Conservation (phyloP, 169 alveolate genomes). For the Sarcocystis neurona region DNA sequence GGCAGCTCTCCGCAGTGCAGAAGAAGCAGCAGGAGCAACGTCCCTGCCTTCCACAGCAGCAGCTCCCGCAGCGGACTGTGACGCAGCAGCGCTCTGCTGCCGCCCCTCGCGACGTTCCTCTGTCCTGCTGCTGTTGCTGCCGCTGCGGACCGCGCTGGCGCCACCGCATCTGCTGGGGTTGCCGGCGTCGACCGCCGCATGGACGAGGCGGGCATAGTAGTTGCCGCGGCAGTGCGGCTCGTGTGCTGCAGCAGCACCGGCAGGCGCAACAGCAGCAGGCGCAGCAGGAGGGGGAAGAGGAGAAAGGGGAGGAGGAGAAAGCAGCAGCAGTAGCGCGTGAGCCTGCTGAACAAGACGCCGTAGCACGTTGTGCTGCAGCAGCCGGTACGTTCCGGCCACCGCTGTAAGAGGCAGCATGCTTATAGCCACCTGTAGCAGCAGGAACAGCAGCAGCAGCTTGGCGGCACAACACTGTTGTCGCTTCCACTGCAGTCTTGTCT, state of each 20-base stretch:
- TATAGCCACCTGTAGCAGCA: not conserved
- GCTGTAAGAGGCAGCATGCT: constrained; percentile 10
- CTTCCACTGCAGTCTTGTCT: too few relatives aligned
- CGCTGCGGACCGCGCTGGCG: too few relatives aligned
- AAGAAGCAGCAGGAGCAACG: not conserved
- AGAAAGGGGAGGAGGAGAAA: too few relatives aligned
- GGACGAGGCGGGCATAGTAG: not conserved
- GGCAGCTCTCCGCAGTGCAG: not conserved
- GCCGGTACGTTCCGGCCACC: not conserved
- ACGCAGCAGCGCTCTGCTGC: not conserved
- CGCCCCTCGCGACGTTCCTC: too few relatives aligned
- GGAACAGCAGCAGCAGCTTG: not conserved
- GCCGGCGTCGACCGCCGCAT: not conserved
- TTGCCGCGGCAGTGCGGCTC: not conserved
- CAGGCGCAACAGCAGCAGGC: not conserved
- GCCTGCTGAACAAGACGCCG: constrained; percentile 12
- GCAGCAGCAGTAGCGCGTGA: constrained; percentile 8
- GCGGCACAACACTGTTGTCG: too few relatives aligned
- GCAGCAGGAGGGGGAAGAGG: not conserved
- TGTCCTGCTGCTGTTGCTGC: too few relatives aligned
- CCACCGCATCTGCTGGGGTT: not conserved
- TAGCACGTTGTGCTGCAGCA: constrained; percentile 9
- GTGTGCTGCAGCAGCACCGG: not conserved
- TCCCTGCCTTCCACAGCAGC: not conserved
- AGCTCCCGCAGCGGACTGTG: not conserved